A percentile compares a stretch with the other conserved stretches of the same genome.
Conservation (phyloP, 768 basidiomycete species). For the Cyathus striatus region DNA sequence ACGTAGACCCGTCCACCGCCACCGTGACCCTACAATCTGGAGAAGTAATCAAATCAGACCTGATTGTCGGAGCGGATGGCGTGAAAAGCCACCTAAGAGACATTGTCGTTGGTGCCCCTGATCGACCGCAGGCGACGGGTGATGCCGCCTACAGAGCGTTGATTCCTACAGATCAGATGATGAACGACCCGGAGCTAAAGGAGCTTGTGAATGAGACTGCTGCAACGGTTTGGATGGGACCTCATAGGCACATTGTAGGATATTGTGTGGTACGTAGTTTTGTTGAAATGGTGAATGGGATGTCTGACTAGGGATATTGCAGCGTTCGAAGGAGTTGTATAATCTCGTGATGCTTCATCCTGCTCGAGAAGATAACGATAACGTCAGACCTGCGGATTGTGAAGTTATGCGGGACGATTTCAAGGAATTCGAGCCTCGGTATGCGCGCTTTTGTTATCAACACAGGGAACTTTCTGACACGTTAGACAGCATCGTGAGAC, state of each 20-base stretch:
- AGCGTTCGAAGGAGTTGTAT: constrained; percentile 34
- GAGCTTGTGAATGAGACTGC: constrained; percentile 44
- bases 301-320: neutral
- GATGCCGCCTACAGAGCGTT: constrained; percentile 60
- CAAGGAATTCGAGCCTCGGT: constrained; percentile 45
- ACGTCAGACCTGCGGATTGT: constrained; percentile 33
- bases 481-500: constrained; percentile 32
- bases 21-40: constrained; percentile 39
- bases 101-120: constrained; percentile 40
- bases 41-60: constrained; percentile 32
- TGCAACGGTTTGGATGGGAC: constrained; percentile 60
- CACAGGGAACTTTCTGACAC: neutral
- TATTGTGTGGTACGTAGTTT: constrained; percentile 26
- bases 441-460: constrained; percentile 1
- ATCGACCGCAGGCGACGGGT: constrained; percentile 48
- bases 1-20: constrained; percentile 13
- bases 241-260: constrained; percentile 30
- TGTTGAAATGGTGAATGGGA: neutral
- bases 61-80: constrained; percentile 45
- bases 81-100: constrained; percentile 44
- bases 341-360: constrained; percentile 47
- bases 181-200: constrained; percentile 47
- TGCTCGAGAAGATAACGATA: constrained; percentile 37
- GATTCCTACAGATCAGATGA: constrained; percentile 37
- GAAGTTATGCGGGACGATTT: constrained; percentile 44